Conservation (phyloP, 2,329 filamentous ascomycete genomes). For the Aspergillus ustus region DNA sequence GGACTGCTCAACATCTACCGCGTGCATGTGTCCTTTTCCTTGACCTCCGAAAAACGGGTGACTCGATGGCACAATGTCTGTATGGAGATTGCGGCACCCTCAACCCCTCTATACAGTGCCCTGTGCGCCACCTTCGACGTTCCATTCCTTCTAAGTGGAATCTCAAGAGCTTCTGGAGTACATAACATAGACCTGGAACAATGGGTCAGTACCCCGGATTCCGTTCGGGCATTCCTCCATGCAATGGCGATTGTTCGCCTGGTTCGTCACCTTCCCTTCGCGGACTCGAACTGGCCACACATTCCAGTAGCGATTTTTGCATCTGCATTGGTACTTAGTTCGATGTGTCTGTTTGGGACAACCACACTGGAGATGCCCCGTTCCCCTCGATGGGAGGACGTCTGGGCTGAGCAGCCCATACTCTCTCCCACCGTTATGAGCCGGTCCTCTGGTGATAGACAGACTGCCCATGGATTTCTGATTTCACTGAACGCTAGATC, state of each 20-base stretch:
- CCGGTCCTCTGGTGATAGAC: neutral
- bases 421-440: neutral
- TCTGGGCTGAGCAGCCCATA: neutral
- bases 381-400: neutral
- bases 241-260: neutral
- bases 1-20: slow-evolving; percentile 10
- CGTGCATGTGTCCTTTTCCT: slow-evolving; percentile 8
- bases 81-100: slow-evolving; percentile 21
- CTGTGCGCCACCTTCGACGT: slow-evolving; percentile 16
- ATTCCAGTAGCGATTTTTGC: neutral
- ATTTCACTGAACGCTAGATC: neutral
- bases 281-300: neutral
- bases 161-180: neutral
- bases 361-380: neutral
- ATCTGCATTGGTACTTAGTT: neutral
- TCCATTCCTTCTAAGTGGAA: neutral
- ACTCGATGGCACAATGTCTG: slow-evolving; percentile 27
- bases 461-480: neutral
- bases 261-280: neutral
- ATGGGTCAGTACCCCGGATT: slow-evolving; percentile 17
- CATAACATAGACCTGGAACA: neutral
- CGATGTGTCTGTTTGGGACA: neutral
- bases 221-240: neutral
- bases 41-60: slow-evolving; percentile 1
- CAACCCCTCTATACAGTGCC: slow-evolving; percentile 18